Conservation (phyloP, 2,329 filamentous ascomycete species). For the Talaromyces pinophilus region DNA sequence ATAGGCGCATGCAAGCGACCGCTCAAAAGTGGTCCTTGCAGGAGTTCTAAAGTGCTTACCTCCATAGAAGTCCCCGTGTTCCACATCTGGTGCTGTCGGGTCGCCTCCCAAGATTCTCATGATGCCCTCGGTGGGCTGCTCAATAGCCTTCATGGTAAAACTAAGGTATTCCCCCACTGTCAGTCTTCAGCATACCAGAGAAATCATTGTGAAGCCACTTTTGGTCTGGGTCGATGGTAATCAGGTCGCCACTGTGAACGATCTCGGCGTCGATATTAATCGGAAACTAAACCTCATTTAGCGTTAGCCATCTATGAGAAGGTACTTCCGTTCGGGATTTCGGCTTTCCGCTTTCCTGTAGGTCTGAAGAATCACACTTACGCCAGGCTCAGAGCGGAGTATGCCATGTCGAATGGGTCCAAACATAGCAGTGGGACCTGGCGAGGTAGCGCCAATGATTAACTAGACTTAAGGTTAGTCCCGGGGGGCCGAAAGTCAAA, state of each 20-base stretch:
- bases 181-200: constrained; percentile 1
- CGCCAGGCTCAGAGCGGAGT: not conserved
- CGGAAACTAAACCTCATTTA: not conserved
- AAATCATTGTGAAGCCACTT: not conserved
- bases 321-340: not conserved
- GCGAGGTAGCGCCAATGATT: constrained; percentile 2
- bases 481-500: not conserved
- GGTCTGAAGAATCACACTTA: constrained; percentile 1
- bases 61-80: constrained; percentile 2
- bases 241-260: not conserved
- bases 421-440: constrained; percentile 4
- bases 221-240: not conserved
- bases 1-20: not conserved
- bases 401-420: not conserved
- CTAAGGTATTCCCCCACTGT: not conserved
- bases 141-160: constrained; percentile 1
- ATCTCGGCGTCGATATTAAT: not conserved
- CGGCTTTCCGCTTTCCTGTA: not conserved
- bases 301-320: not conserved
- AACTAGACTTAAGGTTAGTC: not conserved
- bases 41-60: not conserved
- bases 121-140: not conserved
- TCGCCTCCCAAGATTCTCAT: constrained; percentile 1
- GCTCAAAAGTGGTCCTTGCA: not conserved
- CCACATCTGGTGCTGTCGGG: not conserved